A percentile compares a stretch with the other conserved stretches of the same genome.
phyloP scores from a whole-genome alignment of 1,139 yeast genomes.

The Candida tetrigidarum region DNA sequence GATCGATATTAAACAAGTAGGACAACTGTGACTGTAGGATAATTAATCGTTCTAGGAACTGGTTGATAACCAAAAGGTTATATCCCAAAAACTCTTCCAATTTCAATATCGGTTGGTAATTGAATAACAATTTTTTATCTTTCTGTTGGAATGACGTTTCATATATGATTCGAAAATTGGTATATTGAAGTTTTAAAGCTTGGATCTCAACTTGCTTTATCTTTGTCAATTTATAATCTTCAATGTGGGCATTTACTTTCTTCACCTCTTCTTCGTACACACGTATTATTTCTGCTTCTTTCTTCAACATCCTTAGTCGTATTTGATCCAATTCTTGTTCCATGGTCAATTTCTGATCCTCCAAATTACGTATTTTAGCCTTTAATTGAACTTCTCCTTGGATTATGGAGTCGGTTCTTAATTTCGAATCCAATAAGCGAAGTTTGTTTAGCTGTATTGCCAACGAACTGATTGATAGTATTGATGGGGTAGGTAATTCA shows the following conservation, averaged over 20 bases:
- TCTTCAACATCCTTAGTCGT: conserved; percentile 13
- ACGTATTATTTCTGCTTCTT: conserved; percentile 16
- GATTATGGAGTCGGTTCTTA: conserved; percentile 28
- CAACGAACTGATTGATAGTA: conserved; percentile 37
- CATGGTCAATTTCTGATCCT: conserved; percentile 15
- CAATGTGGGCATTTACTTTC: conserved; percentile 18
- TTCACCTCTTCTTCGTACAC: conserved; percentile 14
- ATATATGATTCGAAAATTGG: conserved; percentile 30
- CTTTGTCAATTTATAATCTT: conserved; percentile 25
- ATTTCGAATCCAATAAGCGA: conserved; percentile 30
- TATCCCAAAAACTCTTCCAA: conserved; percentile 33
- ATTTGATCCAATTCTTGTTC: conserved; percentile 10
- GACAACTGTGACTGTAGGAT: conserved; percentile 34
- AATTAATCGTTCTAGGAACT: conserved; percentile 45
- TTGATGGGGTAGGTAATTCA: conserved; percentile 28
- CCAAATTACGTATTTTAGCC: conserved; percentile 21
- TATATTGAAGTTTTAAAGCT: conserved; percentile 27
- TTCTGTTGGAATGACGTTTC: conserved; percentile 26
- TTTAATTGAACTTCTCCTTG: conserved; percentile 21
- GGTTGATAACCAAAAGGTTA: conserved; percentile 38
- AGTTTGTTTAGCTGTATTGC: conserved; percentile 49
- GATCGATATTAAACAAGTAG: conserved; percentile 27
- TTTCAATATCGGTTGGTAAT: conserved; percentile 34
- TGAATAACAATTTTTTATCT: conserved; percentile 21
- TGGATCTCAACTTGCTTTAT: conserved; percentile 35